phyloP scores from a whole-genome alignment of 352 stramenopile species.

The Pilasporangium apinafurcum region DNA sequence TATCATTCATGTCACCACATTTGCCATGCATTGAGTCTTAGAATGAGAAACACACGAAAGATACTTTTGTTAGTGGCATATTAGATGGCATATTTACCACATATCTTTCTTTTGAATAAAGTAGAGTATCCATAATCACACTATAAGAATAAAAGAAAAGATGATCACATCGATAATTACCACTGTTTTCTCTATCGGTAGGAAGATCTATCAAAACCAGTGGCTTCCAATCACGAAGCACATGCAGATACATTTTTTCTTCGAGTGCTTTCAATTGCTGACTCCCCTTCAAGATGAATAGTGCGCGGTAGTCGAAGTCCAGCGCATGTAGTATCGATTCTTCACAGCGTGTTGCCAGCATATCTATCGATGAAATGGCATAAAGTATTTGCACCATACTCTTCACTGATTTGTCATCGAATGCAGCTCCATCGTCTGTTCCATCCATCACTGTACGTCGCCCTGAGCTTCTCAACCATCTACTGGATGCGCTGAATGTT shows the following conservation, averaged over 20 bases:
- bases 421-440: too few species aligned
- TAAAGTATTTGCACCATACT: slow-evolving; percentile 19
- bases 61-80: too few species aligned
- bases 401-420: not conserved
- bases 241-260: slow-evolving; percentile 55
- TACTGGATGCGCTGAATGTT: slow-evolving; percentile 95
- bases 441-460: slow-evolving; percentile 87
- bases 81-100: too few species aligned
- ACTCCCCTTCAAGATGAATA: slow-evolving; percentile 83
- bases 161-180: too few species aligned
- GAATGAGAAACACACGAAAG: too few species aligned
- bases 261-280: slow-evolving; percentile 58
- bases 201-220: too few species aligned
- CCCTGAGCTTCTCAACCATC: slow-evolving; percentile 90
- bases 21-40: too few species aligned
- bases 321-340: slow-evolving; percentile 81
- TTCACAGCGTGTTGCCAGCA: slow-evolving; percentile 56
- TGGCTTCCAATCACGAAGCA: slow-evolving; percentile 30
- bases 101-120: too few species aligned
- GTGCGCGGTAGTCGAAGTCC: slow-evolving; percentile 87
- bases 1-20: too few species aligned
- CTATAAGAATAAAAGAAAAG: too few species aligned
- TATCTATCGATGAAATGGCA: slow-evolving; percentile 87
- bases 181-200: too few species aligned
- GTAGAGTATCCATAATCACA: too few species aligned